A percentile compares a stretch with the other conserved stretches of the same genome.
Conservation (phyloP, 2,329 filamentous ascomycete genomes). For the Colletotrichum eleusines region DNA sequence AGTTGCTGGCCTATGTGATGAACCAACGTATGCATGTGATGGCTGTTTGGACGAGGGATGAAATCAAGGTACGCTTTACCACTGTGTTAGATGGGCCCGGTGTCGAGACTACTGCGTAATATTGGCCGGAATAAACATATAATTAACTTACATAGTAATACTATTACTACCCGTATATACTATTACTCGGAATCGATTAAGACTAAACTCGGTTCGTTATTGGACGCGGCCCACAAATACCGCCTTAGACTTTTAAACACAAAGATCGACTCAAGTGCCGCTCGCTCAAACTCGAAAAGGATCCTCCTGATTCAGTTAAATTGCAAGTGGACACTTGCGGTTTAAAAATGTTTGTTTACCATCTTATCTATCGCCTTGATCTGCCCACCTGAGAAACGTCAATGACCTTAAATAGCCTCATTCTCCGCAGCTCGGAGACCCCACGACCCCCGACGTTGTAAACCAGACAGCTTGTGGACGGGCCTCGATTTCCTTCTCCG, state of each 20-base stretch:
- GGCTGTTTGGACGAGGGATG: not conserved
- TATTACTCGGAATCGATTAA: not conserved
- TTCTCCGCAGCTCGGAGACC: not conserved
- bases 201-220: not conserved
- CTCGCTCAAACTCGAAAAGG: not conserved
- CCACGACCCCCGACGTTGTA: no score
- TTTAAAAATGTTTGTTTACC: not conserved
- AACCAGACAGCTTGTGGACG: no score
- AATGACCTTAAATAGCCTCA: not conserved
- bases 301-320: not conserved
- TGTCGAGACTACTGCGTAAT: not conserved
- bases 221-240: not conserved
- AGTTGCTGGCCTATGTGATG: not conserved
- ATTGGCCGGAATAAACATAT: not conserved
- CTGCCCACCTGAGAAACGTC: not conserved
- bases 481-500: slow-evolving; percentile 37
- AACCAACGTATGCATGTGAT: not conserved
- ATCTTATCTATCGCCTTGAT: not conserved
- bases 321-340: not conserved
- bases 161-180: no score
- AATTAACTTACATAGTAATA: no score
- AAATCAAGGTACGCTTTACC: not conserved
- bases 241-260: not conserved
- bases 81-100: no score
- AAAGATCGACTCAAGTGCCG: not conserved